Conservation (phyloP, 768 basidiomycete genomes). For the Mycena rebaudengoi region DNA sequence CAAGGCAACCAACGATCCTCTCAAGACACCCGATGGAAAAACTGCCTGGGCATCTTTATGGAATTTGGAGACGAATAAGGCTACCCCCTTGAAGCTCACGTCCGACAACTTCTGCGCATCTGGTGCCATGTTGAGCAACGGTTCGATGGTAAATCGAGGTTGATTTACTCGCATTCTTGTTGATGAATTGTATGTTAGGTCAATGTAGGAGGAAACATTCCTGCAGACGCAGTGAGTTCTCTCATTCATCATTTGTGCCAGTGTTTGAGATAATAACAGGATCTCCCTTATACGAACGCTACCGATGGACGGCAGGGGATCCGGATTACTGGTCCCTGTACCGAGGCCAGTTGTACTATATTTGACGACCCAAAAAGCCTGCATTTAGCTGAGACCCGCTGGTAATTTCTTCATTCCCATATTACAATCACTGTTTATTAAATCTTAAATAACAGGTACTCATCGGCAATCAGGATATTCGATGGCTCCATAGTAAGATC, state of each 20-base stretch:
- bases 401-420: constrained; percentile 39
- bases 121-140: constrained; percentile 59
- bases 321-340: constrained; percentile 35
- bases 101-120: constrained; percentile 72
- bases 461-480: constrained; percentile 55
- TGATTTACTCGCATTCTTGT: neutral
- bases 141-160: constrained; percentile 56
- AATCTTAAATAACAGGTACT: constrained; percentile 36
- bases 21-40: constrained; percentile 51
- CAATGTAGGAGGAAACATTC: constrained; percentile 60
- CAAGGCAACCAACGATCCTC: constrained; percentile 62
- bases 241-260: too few relatives aligned
- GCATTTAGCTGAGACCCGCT: constrained; percentile 61
- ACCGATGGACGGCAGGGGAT: constrained; percentile 35
- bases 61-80: constrained; percentile 54
- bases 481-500: constrained; percentile 45
- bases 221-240: constrained; percentile 50
- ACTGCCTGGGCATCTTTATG: constrained; percentile 62
- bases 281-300: constrained; percentile 39
- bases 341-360: constrained; percentile 32
- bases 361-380: constrained; percentile 55
- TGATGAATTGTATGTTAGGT: constrained; percentile 15
- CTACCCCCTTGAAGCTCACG: constrained; percentile 60
- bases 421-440: neutral
- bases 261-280: too few relatives aligned